phyloP scores from a whole-genome alignment of 306 rosid species.

The Cotoneaster glaucophyllus region DNA sequence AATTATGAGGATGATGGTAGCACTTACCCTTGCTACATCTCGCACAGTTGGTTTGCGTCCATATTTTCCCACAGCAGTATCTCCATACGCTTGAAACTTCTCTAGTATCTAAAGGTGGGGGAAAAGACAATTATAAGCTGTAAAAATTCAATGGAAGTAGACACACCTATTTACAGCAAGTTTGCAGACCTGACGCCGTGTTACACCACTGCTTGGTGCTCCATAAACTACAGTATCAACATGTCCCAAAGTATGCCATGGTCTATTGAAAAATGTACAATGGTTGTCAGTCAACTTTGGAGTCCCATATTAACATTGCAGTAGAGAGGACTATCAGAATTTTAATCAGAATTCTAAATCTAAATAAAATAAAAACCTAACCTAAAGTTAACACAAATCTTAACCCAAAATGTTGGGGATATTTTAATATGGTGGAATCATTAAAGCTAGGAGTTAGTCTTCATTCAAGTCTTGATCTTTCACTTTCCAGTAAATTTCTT shows the following conservation, averaged over 20 bases:
- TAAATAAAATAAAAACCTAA: neutral
- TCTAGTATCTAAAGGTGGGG: conserved; percentile 48
- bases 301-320: neutral
- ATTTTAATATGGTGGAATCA: neutral
- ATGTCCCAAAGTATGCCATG: conserved; percentile 81
- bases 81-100: conserved; percentile 83
- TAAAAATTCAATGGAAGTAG: conserved; percentile 5
- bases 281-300: conserved; percentile 11
- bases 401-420: neutral
- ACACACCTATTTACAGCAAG: conserved; percentile 26
- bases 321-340: neutral
- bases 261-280: conserved; percentile 46
- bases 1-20: neutral
- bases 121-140: neutral
- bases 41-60: conserved; percentile 69
- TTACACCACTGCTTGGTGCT: conserved; percentile 56
- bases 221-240: conserved; percentile 81
- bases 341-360: neutral
- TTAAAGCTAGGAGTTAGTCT: neutral
- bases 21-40: conserved; percentile 72
- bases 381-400: neutral
- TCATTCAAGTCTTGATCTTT: neutral
- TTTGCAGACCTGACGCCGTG: conserved; percentile 82
- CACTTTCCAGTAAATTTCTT: neutral
- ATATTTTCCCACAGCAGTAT: conserved; percentile 62